These are phyloP conservation scores for Cynanchum wilfordii DNA, from an alignment of 257 asterid genomes.

Conservation along the genomic window DNA sequence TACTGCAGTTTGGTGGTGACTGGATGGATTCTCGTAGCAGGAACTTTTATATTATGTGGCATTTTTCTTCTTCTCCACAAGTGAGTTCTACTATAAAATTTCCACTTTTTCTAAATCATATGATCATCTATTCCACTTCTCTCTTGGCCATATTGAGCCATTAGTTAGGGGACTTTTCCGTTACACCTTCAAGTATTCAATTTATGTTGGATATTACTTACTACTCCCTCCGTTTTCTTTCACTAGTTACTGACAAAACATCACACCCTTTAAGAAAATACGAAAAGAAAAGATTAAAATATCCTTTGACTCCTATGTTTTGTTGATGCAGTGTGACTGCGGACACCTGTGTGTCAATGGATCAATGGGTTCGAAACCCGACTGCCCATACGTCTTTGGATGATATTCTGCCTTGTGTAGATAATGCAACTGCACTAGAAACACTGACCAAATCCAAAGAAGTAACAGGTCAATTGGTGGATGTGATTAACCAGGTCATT, in stretches of 20 bases:
- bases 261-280: no score
- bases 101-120: neutral
- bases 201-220: neutral
- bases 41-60: conserved; percentile 80
- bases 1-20: conserved; percentile 68
- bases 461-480: conserved; percentile 65
- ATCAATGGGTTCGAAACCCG: conserved; percentile 80
- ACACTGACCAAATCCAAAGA: conserved; percentile 57
- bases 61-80: conserved; percentile 83
- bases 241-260: no score
- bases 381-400: conserved; percentile 80
- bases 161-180: neutral
- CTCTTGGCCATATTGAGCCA: neutral
- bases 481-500: conserved; percentile 58
- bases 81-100: conserved; percentile 30
- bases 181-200: neutral
- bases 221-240: no score
- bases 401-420: conserved; percentile 78
- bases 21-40: conserved; percentile 90
- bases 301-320: no score
- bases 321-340: conserved; percentile 51
- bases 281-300: no score
- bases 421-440: conserved; percentile 66
- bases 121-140: neutral
- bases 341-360: conserved; percentile 84